A percentile compares a stretch with the other conserved stretches of the same genome.
phyloP scores from a whole-genome alignment of 352 stramenopile genomes.

The Globisporangium yorkense region DNA sequence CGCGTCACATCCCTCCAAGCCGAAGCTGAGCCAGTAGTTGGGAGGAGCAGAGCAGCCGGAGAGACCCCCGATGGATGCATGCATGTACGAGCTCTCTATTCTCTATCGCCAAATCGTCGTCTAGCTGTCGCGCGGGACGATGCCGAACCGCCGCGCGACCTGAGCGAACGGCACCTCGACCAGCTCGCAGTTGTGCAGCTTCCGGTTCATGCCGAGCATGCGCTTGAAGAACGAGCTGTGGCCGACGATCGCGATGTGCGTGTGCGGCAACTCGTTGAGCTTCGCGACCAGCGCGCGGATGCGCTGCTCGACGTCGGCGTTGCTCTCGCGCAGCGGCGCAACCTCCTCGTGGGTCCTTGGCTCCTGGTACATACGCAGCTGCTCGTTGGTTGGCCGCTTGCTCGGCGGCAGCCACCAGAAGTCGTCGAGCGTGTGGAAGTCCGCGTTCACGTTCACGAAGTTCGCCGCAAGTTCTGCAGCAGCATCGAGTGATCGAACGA shows the following conservation, averaged over 20 bases:
- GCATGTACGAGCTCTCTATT: not conserved
- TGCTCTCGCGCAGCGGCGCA: constrained; percentile 46
- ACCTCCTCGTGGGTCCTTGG: constrained; percentile 35
- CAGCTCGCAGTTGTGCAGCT: constrained; percentile 83
- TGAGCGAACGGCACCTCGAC: constrained; percentile 30
- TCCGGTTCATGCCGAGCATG: constrained; percentile 72
- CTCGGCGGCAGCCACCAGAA: constrained; percentile 62
- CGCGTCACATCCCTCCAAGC: constrained; percentile 8
- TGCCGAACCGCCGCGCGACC: constrained; percentile 14
- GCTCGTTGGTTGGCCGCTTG: constrained; percentile 21
- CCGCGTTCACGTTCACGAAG: constrained; percentile 25
- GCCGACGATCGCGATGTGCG: constrained; percentile 73
- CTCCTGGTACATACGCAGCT: constrained; percentile 17
- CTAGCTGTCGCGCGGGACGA: not conserved
- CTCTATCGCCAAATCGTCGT: not conserved
- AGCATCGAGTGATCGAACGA: not conserved
- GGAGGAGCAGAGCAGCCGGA: not conserved
- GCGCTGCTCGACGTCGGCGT: constrained; percentile 48
- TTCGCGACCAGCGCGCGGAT: constrained; percentile 57
- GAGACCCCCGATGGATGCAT: not conserved
- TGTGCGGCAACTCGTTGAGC: constrained; percentile 47
- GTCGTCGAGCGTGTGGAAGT: constrained; percentile 39
- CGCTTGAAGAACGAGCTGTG: constrained; percentile 85
- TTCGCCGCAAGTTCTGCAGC: constrained; percentile 28
- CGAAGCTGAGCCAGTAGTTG: constrained; percentile 14